phyloP scores from a whole-genome alignment of 331 rosid genomes.

The Malus hybrid region DNA sequence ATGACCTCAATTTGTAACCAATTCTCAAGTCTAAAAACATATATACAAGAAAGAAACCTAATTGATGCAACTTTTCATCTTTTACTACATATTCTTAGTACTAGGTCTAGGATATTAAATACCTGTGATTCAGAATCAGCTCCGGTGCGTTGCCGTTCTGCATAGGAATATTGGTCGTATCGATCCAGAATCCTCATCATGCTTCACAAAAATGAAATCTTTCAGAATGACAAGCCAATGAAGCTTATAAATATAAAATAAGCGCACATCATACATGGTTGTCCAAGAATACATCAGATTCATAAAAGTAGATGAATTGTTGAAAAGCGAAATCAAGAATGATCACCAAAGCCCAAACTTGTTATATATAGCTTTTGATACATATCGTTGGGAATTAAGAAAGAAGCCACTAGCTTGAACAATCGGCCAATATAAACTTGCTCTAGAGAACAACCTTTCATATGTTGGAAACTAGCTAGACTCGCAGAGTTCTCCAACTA shows the following conservation, averaged over 20 bases:
- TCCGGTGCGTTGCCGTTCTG: slow-evolving; percentile 23
- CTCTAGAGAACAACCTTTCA: neutral
- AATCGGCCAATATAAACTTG: neutral
- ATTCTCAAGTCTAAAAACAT: neutral
- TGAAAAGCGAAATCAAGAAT: neutral
- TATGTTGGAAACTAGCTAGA: too few relatives aligned
- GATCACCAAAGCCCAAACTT: neutral
- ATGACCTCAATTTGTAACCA: neutral
- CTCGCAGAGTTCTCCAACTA: neutral
- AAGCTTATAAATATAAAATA: neutral
- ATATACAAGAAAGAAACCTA: neutral
- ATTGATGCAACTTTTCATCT: neutral
- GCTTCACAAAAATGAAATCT: slow-evolving; percentile 26
- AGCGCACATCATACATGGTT: neutral
- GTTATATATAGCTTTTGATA: neutral
- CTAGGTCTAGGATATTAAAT: neutral
- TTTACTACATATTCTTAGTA: neutral
- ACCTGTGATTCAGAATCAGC: slow-evolving; percentile 46
- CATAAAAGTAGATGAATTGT: neutral
- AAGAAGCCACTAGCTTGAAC: neutral
- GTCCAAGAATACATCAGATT: neutral
- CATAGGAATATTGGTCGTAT: slow-evolving; percentile 45
- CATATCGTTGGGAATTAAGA: neutral
- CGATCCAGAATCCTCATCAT: slow-evolving; percentile 61
- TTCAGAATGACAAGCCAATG: neutral